Conservation (phyloP, 2,329 filamentous ascomycete genomes). For the Dryadomyces quercus-mongolicae region DNA sequence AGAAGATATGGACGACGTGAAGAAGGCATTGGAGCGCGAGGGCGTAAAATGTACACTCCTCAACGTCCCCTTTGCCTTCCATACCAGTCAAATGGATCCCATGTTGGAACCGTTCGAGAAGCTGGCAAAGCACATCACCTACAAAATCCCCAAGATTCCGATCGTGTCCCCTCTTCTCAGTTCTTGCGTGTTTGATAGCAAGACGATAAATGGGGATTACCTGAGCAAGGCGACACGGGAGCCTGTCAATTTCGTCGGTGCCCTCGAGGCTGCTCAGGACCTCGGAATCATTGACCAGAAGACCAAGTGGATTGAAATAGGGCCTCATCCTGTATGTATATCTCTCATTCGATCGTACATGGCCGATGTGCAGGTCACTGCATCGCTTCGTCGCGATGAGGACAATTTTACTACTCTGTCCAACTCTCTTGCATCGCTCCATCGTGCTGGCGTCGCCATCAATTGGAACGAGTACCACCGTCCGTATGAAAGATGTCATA, state of each 20-base stretch:
- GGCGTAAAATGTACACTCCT: neutral
- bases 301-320: neutral
- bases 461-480: neutral
- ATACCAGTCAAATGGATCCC: neutral
- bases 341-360: too few species aligned
- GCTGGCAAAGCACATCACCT: neutral
- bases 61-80: neutral
- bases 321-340: neutral
- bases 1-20: constrained; percentile 26
- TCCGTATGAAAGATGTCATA: constrained; percentile 57
- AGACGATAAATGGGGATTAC: neutral
- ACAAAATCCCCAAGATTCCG: neutral
- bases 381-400: constrained; percentile 42
- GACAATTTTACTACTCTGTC: constrained; percentile 45
- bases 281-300: neutral
- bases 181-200: neutral
- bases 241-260: neutral
- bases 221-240: neutral
- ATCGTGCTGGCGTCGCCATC: neutral
- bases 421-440: constrained; percentile 25
- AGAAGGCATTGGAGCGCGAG: too few species aligned
- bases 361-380: too few species aligned
- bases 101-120: neutral
- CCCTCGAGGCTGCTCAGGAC: neutral
- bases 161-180: neutral